phyloP scores from a whole-genome alignment of 2,329 filamentous ascomycete genomes.

The Cladosporium sp. region DNA sequence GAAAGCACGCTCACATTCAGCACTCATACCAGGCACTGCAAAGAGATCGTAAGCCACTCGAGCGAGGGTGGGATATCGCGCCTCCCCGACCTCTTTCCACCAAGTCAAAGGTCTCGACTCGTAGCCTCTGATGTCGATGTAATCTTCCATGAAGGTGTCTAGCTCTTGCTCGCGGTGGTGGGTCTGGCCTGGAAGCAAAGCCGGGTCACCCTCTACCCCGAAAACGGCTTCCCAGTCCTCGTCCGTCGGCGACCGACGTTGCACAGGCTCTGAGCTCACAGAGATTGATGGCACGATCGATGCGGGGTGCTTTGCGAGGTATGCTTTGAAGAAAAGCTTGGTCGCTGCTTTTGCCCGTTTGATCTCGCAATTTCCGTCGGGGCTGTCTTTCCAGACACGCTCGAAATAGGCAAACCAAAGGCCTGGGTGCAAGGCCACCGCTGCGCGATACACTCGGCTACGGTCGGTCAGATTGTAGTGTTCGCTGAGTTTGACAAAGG shows the following conservation, averaged over 20 bases:
- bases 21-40: conserved; percentile 18
- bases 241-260: conserved; percentile 1
- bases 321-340: too few species aligned
- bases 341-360: too few species aligned
- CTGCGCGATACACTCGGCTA: too few species aligned
- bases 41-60: conserved; percentile 17
- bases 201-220: conserved; percentile 5
- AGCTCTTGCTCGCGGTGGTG: conserved; percentile 5
- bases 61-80: conserved; percentile 18
- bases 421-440: too few species aligned
- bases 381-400: too few species aligned
- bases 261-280: background rate
- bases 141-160: conserved; percentile 7
- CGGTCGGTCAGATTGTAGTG: too few species aligned
- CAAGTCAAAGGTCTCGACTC: conserved; percentile 8
- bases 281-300: background rate
- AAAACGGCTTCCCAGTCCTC: conserved; percentile 6
- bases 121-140: conserved; percentile 6
- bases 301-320: too few species aligned
- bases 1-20: conserved; percentile 19
- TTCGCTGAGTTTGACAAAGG: too few species aligned
- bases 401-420: too few species aligned
- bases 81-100: conserved; percentile 6
- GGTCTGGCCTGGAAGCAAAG: conserved; percentile 4
- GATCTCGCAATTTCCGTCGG: too few species aligned